Base-by-base conservation (phyloP, 805 yeast genomes). In the Cyberlindnera japonica region DNA sequence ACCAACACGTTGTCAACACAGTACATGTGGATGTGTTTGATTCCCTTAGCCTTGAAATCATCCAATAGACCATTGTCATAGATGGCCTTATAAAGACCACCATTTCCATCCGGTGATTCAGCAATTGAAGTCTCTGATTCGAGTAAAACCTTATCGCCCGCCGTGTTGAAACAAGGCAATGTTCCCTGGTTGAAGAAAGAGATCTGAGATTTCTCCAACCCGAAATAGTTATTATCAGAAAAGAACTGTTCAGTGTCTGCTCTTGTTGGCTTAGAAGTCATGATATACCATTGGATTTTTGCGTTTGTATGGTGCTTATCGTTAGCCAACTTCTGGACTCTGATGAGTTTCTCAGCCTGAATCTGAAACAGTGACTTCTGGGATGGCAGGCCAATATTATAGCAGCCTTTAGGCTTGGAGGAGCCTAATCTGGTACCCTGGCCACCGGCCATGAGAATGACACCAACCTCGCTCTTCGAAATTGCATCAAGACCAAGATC, bases 391-490 rank as follows among this genome's bases (percentile, higher is more conserved):
- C 83, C 83, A 45, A 93, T 81, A 59, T 91, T 77, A 59, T 78
- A 93, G 63, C 97, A 91, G 1, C 99, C 99, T 63, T 93, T 93
- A 26, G 99, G 99, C 19, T 69, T 77, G 4, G 79, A 67, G 1
- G 96, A 88, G 1, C 99, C 99, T 40, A 93, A 70, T 47, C 99
- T 74, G 7, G 97, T 85, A 23, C 99, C 99, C 63, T 93, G 99
- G 36, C 99, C 99, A 41, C 99, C 99, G 11, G 99, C 97, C 85
- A 93, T 83, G 38, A 93, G 69, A 31, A 93, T 71, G 5, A 93
- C 91, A 24, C 88, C 99, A 18, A 91, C 98, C 55, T 83, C 77
- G 48, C 82, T 82, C 12, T 68, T 61, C 14, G 75, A 62, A 39
- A 93, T 81, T 22, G 91, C 84, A 19, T 77, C 67, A 14, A 81